Conservation (phyloP, 108 stramenopile species). For the Aureococcus anophagefferens region DNA sequence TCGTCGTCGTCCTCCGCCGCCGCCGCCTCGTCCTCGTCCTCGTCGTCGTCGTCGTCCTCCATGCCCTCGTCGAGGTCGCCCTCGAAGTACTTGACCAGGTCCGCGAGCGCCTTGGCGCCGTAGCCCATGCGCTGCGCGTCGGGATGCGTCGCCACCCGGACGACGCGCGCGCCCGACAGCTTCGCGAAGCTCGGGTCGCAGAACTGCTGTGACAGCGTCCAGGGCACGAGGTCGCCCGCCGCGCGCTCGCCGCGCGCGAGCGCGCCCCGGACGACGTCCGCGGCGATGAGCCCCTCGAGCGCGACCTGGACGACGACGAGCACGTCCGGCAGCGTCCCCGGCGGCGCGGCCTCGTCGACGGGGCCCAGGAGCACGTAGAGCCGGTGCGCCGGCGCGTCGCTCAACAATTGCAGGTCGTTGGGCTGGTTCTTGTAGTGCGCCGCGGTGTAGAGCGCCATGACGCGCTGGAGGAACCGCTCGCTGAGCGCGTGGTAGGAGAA, state of each 20-base stretch:
- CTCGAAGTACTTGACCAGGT: slow-evolving; percentile 82
- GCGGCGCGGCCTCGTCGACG: slow-evolving; percentile 60
- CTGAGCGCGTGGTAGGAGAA: slow-evolving; percentile 94
- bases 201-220: slow-evolving; percentile 99
- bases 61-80: slow-evolving; percentile 64
- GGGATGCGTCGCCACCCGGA: slow-evolving; percentile 94
- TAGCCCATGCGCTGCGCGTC: slow-evolving; percentile 95
- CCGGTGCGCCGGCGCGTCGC: slow-evolving; percentile 94
- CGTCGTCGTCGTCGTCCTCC: slow-evolving; percentile 15
- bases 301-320: slow-evolving; percentile 77
- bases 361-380: slow-evolving; percentile 93
- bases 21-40: slow-evolving; percentile 1
- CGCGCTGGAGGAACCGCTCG: slow-evolving; percentile 90
- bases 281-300: slow-evolving; percentile 85
- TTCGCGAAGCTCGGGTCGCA: slow-evolving; percentile 88
- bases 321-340: slow-evolving; percentile 64
- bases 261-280: slow-evolving; percentile 79
- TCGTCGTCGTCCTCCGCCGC: neutral
- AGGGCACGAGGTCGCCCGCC: slow-evolving; percentile 95
- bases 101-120: slow-evolving; percentile 78
- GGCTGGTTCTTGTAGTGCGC: slow-evolving; percentile 99
- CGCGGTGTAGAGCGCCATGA: slow-evolving; percentile 92
- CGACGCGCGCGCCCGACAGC: slow-evolving; percentile 87
- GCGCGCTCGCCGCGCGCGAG: slow-evolving; percentile 83
- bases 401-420: slow-evolving; percentile 96